Evolutionary conservation across 805 yeast genomes (phyloP), one percentile per base, ranked within the genome.

Genomic region (Candida nanaspora): DNA sequence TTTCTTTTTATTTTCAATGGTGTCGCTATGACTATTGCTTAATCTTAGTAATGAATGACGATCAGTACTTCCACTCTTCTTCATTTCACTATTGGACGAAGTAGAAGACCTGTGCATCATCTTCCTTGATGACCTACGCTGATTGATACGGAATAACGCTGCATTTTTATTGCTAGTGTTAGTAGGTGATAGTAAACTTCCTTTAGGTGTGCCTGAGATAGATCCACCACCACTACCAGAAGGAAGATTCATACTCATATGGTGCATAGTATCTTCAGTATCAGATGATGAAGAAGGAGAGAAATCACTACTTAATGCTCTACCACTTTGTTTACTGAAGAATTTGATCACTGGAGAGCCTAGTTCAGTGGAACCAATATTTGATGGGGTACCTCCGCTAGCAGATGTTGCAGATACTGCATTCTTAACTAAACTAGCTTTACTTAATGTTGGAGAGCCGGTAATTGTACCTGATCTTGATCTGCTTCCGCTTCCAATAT

Each of bases 201-300:
- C n/a, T n/a, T 23, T 23, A 23, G 27, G 27, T 8, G 10, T 23
- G 11, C 11, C 11, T 7, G 7, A 8, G 10, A 23, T 23, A 23
- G 27, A 23, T 8, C 27, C 27, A 23, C 27, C 27, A 23, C 10
- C 27, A 23, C 7, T 30, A 6, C 6, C 16, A n/a, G 11, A 6
- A 7, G n/a, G n/a, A n/a, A n/a, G n/a, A n/a, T n/a, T n/a, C n/a
- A n/a, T n/a, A n/a, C n/a, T n/a, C n/a, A n/a, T n/a, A n/a, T n/a
- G n/a, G n/a, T n/a, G n/a, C n/a, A n/a, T n/a, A n/a, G 20, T 7
- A 20, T 35, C 87, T 51, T 81, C 91, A 10, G 72, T 78, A 50
- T 82, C 89, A 0, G 89, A 81, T 1, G 88, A 80, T 33, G 70
- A 63, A 11, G 78, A 74, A 0, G 84, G 72, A 0, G 78, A 57